Evolutionary conservation across 2,329 filamentous ascomycete genomes (phyloP).

Genomic region (Fusarium mundagurra): DNA sequence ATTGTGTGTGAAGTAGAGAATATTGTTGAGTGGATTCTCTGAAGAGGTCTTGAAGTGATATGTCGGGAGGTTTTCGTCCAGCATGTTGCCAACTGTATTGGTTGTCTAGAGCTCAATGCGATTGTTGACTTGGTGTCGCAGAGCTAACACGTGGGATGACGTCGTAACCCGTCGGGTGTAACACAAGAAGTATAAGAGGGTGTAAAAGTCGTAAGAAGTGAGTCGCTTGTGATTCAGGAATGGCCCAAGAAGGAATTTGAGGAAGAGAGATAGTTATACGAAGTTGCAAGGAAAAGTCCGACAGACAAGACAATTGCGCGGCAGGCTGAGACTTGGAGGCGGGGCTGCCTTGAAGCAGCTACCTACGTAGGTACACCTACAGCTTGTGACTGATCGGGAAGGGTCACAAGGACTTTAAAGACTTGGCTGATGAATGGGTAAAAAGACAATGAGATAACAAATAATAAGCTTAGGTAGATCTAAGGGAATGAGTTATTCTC

Average conservation of each 20-base stretch:
- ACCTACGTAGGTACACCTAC: no score
- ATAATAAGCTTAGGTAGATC: not conserved
- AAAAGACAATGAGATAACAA: not conserved
- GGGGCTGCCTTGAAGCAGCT: slow-evolving; percentile 15
- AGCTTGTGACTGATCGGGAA: slow-evolving; percentile 16
- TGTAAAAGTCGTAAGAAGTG: not conserved
- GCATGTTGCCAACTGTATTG: slow-evolving; percentile 63
- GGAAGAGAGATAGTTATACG: not conserved
- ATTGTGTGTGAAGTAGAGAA: slow-evolving; percentile 72
- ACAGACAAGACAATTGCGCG: slow-evolving; percentile 25
- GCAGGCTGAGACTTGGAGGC: slow-evolving; percentile 27
- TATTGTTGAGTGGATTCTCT: slow-evolving; percentile 64
- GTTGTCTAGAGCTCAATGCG: not conserved
- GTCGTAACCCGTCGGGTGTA: slow-evolving; percentile 4
- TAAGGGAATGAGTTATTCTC: not conserved
- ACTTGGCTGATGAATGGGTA: slow-evolving; percentile 3
- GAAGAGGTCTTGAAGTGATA: slow-evolving; percentile 65
- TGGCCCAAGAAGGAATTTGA: not conserved
- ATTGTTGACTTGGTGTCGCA: slow-evolving; percentile 13
- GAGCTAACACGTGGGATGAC: slow-evolving; percentile 13
- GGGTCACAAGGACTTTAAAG: slow-evolving; percentile 8
- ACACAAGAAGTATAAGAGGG: not conserved
- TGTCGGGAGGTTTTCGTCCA: slow-evolving; percentile 93
- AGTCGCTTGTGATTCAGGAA: not conserved
- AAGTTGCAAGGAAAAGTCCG: slow-evolving; percentile 10